Evolutionary conservation across 1,139 yeast species (phyloP), one percentile per base, ranked within the genome.

Genomic region (Blastobotrys indianensis): DNA sequence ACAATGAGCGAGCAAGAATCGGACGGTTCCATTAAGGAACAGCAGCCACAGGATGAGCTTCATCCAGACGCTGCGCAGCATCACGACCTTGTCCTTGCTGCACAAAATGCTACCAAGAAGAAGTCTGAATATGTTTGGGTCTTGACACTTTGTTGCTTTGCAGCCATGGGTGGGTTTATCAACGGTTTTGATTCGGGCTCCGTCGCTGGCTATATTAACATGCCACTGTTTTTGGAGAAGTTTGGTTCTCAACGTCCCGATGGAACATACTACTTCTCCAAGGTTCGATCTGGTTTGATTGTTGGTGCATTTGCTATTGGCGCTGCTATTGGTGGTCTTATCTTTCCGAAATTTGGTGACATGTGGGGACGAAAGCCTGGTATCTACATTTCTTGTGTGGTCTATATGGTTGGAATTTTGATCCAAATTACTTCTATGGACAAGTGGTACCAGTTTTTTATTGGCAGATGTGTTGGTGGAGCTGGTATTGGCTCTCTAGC

Each of bases 401-500:
- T 76, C 32, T 77, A 77, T 64, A 68, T 72, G 56, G 53, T 73
- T 44, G 82, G 82, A 34, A 68, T 74, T 42, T 53, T 75, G 34
- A 69, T 78, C 55, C 82, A 78, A 62, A 70, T 77, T 34, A 69
- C 74, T 32, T 62, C 80, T 23, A 60, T 69, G 33, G 33, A 50
- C 12, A 52, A 56, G 20, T 69, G 75, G 75, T 63, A 62, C 51
- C 74, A 70, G 49, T 46, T 54, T 34, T 56, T 64, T 51, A 55
- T 76, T 67, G 68, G 74, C 55, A 57, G 82, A 70, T 64, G 71
- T 41, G 62, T 76, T 52, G 73, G 74, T 47, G 82, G 82, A 40
- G 63, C 80, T 46, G 85, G 84, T 60, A 84, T 83, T 48, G 90
- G 90, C 57, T 73, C 75, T 36, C 75, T 82, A 34, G 73, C 87